Percentiles rank a stretch among this genome's conserved stretches.
These are phyloP conservation scores for Rosa chinensis DNA, from an alignment of 306 rosid species.

Conservation along the genomic window DNA sequence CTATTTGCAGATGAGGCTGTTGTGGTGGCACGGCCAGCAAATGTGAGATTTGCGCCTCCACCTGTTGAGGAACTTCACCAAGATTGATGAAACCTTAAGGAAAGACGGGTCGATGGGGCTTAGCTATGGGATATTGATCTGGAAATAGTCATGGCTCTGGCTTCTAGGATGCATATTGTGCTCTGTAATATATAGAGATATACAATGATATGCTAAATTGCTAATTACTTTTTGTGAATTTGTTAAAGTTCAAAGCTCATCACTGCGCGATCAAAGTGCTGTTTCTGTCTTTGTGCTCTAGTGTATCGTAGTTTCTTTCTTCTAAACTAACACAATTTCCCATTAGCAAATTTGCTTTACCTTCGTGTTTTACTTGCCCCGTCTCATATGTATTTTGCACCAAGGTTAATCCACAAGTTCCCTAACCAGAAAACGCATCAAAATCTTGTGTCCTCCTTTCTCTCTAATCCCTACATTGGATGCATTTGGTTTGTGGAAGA, in stretches of 20 bases:
- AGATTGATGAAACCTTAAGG: constrained; percentile 33
- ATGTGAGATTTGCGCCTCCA: constrained; percentile 84
- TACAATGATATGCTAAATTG: constrained; percentile 18
- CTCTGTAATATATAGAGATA: constrained; percentile 53
- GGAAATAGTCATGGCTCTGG: constrained; percentile 23
- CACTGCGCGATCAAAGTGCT: constrained; percentile 16
- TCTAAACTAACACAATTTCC: not conserved
- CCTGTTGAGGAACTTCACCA: constrained; percentile 62
- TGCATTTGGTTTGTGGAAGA: not conserved
- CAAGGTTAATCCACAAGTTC: not conserved
- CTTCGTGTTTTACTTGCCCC: not conserved
- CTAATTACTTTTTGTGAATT: constrained; percentile 35
- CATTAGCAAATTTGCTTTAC: not conserved
- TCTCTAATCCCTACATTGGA: not conserved
- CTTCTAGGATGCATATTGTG: constrained; percentile 19
- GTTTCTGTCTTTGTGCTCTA: constrained; percentile 10
- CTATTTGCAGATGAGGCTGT: constrained; percentile 85
- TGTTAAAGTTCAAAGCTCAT: constrained; percentile 30
- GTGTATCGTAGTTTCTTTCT: not conserved
- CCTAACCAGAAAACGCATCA: not conserved
- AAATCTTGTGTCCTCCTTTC: not conserved
- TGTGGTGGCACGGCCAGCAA: constrained; percentile 72
- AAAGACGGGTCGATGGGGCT: constrained; percentile 1
- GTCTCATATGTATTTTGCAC: not conserved
- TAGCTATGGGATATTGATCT: not conserved